phyloP scores from a whole-genome alignment of 495 filamentous ascomycete genomes.

The Penicillium steckii region DNA sequence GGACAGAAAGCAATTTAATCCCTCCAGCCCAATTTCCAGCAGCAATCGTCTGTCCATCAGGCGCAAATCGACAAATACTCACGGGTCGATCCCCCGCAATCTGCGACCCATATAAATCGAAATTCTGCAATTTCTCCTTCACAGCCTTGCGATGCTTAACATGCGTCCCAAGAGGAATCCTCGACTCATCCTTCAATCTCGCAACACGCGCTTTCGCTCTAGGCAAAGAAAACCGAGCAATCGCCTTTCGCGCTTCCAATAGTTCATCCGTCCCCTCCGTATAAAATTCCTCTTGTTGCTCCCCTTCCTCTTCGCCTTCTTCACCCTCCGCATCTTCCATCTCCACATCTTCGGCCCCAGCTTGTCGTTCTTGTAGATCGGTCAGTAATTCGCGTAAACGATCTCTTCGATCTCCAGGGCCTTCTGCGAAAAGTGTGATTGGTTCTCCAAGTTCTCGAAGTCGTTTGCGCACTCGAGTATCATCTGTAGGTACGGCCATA shows the following conservation, averaged over 20 bases:
- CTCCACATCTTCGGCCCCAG: conserved; percentile 61
- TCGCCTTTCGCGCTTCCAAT: conserved; percentile 72
- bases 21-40: conserved; percentile 90
- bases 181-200: conserved; percentile 74
- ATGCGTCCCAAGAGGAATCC: conserved; percentile 80
- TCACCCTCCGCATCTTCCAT: conserved; percentile 52
- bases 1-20: conserved; percentile 80
- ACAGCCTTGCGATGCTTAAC: conserved; percentile 86
- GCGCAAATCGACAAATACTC: conserved; percentile 86
- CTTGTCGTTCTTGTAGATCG: conserved; percentile 62
- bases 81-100: conserved; percentile 88
- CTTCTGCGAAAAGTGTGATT: conserved; percentile 94
- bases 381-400: conserved; percentile 80
- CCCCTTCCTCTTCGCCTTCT: conserved; percentile 51
- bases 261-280: conserved; percentile 75
- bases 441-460: conserved; percentile 86
- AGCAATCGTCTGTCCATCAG: conserved; percentile 78
- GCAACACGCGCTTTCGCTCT: conserved; percentile 73
- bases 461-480: conserved; percentile 76
- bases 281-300: conserved; percentile 95
- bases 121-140: conserved; percentile 77
- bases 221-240: conserved; percentile 84
- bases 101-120: conserved; percentile 90
- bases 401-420: conserved; percentile 80
- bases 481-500: conserved; percentile 94